Evolutionary conservation across 192 early-diverging fungal species (phyloP).

Genomic region (Funneliformis geosporum): DNA sequence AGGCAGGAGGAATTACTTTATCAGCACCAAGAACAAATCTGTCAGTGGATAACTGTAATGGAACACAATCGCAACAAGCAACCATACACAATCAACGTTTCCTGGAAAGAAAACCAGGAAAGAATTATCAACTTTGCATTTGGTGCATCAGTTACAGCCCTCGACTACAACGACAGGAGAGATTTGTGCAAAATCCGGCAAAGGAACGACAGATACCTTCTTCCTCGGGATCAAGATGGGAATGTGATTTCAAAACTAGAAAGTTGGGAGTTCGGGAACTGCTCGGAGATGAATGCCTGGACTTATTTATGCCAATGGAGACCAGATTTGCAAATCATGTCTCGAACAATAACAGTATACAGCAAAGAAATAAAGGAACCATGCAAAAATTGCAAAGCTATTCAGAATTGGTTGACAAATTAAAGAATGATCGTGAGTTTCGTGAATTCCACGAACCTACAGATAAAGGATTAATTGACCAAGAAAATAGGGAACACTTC

Average conservation of each 20-base stretch:
- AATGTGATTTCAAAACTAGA: conserved; percentile 3
- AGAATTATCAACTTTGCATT: too few species aligned
- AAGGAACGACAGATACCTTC: background rate
- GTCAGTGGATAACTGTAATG: too few species aligned
- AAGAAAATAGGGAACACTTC: too few species aligned
- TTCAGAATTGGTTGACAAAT: background rate
- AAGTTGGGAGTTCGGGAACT: conserved; percentile 2
- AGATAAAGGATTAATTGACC: too few species aligned
- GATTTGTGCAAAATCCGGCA: background rate
- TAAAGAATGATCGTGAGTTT: background rate
- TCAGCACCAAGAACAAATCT: too few species aligned
- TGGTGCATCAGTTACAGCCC: too few species aligned
- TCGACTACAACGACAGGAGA: background rate
- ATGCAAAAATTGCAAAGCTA: conserved; percentile 4
- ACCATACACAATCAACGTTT: too few species aligned
- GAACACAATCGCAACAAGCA: too few species aligned
- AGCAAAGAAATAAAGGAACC: background rate
- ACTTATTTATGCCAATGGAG: background rate
- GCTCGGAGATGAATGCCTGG: background rate
- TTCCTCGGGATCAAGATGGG: background rate
- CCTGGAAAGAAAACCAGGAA: too few species aligned
- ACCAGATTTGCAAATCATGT: background rate
- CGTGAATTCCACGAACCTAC: too few species aligned
- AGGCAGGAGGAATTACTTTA: too few species aligned
- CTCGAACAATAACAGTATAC: background rate